Base-by-base conservation (phyloP, 257 asterid genomes). In the Leptodermis oblonga region DNA sequence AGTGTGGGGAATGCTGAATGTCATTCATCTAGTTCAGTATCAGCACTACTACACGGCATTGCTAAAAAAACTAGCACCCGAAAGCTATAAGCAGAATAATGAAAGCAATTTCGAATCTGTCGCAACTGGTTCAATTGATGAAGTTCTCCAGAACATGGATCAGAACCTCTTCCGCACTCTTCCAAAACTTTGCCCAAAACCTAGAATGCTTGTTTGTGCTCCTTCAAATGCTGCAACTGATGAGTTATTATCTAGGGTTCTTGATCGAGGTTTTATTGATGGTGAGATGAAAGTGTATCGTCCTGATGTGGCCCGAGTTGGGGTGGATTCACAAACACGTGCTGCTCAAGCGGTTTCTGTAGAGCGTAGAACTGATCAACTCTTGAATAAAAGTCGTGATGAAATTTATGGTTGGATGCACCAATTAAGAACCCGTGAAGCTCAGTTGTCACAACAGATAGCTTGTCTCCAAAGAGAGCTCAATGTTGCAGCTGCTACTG, bases 161-260 rank as follows among this genome's bases (percentile, higher is more conserved):
- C 97, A 91, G 78, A 91, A 89, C 82, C 96, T 94, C 48, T 89
- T 86, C 70, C 89, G 99, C 64, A 94, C 97, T 52, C 97, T 94
- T 75, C 99, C 99, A 3, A 94, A 91, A 81, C 91, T 94, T 33
- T 94, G 99, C 76, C 99, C 99, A 7, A 94, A 94, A 79, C 99
- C 99, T 58, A 86, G 97, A 79, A 94, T 94, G 99, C 99, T 94
- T 18, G 99, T 94, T 25, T 94, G 99, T 78, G 99, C 99, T 72
- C 99, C 99, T 68, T 94, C 99, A 43, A 94, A 94, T 83, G 97
- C 99, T 42, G 99, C 99, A 42, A 94, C 99, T 52, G 99, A 94
- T 69, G 99, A 94, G 80, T 79, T 94, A 75, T 95, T 94, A 72
- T 67, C 99, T 18, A 96, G 99, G 81, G 99, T 94, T 49, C 97